Base-by-base conservation (phyloP, 108 stramenopile genomes). In the Asterionellopsis glacialis region DNA sequence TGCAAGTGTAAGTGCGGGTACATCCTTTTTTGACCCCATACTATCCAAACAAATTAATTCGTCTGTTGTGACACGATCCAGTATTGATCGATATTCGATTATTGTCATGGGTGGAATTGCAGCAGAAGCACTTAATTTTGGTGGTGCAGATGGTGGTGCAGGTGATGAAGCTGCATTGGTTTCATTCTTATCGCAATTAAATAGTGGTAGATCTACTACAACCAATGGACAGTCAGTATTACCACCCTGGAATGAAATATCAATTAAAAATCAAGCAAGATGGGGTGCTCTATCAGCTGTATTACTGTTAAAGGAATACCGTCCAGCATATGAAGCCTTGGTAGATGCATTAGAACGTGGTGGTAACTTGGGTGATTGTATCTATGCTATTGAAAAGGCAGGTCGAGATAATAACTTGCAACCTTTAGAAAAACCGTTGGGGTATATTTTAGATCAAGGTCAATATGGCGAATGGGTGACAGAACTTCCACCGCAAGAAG, bases 21-120 rank as follows among this genome's bases (percentile, higher is more conserved):
- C 94, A 9, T 77, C 82, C 28, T 97, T 95, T 63, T 93, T 91
- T 61, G 96, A 97, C 62, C 68, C 90, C 0, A 70, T 72, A 45
- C 61, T 97, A 6, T 79, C 76, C 16, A 65, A 77, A 41, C 82
- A 88, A 60, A 88, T 94, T 55, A 69, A 75, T n/a, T 65, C 58
- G 6, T 43, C 57, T 0, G 72, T 74, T 23, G 51, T 97, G 28
- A 91, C 84, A 13, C 67, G 87, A 38, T 74, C 85, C 0, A 69
- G 80, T n/a, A 81, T 97, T 41, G 96, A 97, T 75, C 77, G 96
- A 16, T 96, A 90, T 63, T 77, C 73, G 18, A 82, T 95, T 25
- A 91, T 97, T 54, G 93, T 95, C 42, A 80, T 97, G 96, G 95
- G 83, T 15, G 94, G 96, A 9, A 97, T 97, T 16, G 96, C 94